Evolutionary conservation across 2,329 filamentous ascomycete genomes (phyloP).

Genomic region (Nemania serpens): DNA sequence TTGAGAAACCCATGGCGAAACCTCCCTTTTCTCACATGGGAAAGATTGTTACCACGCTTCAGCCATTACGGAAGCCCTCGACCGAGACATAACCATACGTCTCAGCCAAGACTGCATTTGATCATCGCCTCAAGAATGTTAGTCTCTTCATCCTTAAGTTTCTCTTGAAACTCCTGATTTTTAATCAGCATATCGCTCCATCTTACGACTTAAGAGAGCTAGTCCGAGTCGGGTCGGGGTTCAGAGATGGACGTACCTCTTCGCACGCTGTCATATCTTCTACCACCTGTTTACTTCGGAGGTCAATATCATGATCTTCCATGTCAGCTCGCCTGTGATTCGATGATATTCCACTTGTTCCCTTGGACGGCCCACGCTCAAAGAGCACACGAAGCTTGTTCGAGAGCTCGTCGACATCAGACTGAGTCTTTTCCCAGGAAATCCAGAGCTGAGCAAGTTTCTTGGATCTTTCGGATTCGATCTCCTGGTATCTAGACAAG

Average conservation of each 20-base stretch:
- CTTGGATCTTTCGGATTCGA: slow-evolving; percentile 17
- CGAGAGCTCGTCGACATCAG: slow-evolving; percentile 32
- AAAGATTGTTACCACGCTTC: slow-evolving; percentile 27
- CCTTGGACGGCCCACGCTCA: slow-evolving; percentile 9
- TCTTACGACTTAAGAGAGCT: slow-evolving; percentile 33
- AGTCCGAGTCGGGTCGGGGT: slow-evolving; percentile 15
- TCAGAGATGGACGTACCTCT: slow-evolving; percentile 34
- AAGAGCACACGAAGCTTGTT: slow-evolving; percentile 10
- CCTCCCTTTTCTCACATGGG: slow-evolving; percentile 23
- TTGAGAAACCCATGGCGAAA: slow-evolving; percentile 18
- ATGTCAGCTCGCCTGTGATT: slow-evolving; percentile 25
- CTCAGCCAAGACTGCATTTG: slow-evolving; percentile 24
- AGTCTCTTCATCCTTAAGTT: slow-evolving; percentile 36
- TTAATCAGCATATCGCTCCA: slow-evolving; percentile 37
- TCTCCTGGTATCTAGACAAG: slow-evolving; percentile 25
- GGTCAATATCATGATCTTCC: slow-evolving; percentile 33
- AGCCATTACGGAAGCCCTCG: slow-evolving; percentile 1
- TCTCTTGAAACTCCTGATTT: slow-evolving; percentile 38
- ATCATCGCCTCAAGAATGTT: slow-evolving; percentile 37
- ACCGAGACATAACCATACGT: neutral
- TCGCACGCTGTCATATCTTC: slow-evolving; percentile 40
- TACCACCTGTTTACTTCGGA: slow-evolving; percentile 33
- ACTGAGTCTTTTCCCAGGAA: slow-evolving; percentile 34
- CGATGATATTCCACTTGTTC: slow-evolving; percentile 32
- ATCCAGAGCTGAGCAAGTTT: slow-evolving; percentile 35